Evolutionary conservation across 1,284 basidiomycete genomes (phyloP).

Genomic region (Boletus semigastroideus): DNA sequence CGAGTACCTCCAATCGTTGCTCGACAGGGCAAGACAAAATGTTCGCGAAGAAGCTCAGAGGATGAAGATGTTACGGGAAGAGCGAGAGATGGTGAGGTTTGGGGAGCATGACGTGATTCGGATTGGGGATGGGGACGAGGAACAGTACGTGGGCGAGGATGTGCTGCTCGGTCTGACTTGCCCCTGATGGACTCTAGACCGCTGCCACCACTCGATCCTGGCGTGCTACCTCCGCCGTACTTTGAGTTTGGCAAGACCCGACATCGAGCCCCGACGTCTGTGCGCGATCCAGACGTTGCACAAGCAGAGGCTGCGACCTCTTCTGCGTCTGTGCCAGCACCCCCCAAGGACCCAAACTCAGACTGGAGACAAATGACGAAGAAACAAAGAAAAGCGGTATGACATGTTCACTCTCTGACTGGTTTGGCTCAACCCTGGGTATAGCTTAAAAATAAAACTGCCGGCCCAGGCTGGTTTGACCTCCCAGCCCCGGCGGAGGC

Average conservation of each 20-base stretch:
- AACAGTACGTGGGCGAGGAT: conserved; percentile 32
- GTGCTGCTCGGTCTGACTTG: conserved; percentile 7
- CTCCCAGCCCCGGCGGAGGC: conserved; percentile 83
- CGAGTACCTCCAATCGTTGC: conserved; percentile 62
- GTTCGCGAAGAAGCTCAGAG: conserved; percentile 35
- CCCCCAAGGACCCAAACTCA: conserved; percentile 59
- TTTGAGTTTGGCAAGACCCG: conserved; percentile 49
- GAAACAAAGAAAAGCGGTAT: conserved; percentile 67
- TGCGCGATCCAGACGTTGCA: conserved; percentile 65
- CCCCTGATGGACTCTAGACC: conserved; percentile 40
- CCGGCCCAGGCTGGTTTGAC: conserved; percentile 89
- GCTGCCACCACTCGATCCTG: conserved; percentile 66
- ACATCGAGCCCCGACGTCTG: conserved; percentile 43
- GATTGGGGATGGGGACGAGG: conserved; percentile 38
- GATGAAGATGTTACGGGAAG: conserved; percentile 26
- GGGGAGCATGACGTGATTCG: conserved; percentile 49
- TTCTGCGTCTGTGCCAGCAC: conserved; percentile 46
- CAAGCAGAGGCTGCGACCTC: conserved; percentile 47
- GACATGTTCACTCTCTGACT: neutral
- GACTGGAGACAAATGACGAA: conserved; percentile 64
- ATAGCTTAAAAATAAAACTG: conserved; percentile 71
- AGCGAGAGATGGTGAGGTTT: conserved; percentile 16
- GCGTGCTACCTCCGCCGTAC: conserved; percentile 59
- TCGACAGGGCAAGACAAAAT: conserved; percentile 59
- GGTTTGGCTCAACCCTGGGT: neutral